Evolutionary conservation across 2,329 filamentous ascomycete species (phyloP), one percentile per base, ranked within the genome.

Genomic region (Fusarium transvaalense): DNA sequence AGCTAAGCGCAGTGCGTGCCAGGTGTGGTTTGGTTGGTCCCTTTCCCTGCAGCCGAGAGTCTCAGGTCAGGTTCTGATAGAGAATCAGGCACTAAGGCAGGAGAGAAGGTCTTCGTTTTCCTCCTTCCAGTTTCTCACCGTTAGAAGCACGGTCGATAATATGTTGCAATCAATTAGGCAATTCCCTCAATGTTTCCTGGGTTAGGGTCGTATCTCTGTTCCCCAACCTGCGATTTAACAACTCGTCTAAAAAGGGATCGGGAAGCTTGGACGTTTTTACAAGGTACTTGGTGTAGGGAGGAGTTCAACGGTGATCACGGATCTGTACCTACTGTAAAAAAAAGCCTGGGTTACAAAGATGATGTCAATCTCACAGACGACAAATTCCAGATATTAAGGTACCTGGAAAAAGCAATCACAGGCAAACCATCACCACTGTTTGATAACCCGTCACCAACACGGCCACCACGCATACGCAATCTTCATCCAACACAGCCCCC

Each of bases 1-100:
- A 64, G 52, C 61, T 60, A 60, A 59, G 63, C 56, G 62, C 56
- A 73, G 47, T 65, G 56, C 67, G 42, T 61, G 56, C 67, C 65
- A 66, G 70, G 70, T 67, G 56, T 42, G 52, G 32, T 35, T 56
- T 64, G 67, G 60, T 61, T 65, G 68, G 54, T 55, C 43, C 60
- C 35, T 66, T 29, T 68, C 32, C 62, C 65, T 65, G 56, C 43
- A 56, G 51, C 55, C 25, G 32, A 54, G 32, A 45, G 66, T 69
- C 65, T 69, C 66, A 69, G 61, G 66, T 54, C 59, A 53, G 54
- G 59, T 62, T 67, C 45, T 35, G 39, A 38, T 32, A 48, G 37
- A 50, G 23, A 25, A 29, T 68, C 56, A 69, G 66, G 66, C 66
- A 68, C 66, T 69, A 68, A 68, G 66, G 66, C 66, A 68, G 56